phyloP scores from a whole-genome alignment of 139 green algal genomes.

The Coelastrella sp. region DNA sequence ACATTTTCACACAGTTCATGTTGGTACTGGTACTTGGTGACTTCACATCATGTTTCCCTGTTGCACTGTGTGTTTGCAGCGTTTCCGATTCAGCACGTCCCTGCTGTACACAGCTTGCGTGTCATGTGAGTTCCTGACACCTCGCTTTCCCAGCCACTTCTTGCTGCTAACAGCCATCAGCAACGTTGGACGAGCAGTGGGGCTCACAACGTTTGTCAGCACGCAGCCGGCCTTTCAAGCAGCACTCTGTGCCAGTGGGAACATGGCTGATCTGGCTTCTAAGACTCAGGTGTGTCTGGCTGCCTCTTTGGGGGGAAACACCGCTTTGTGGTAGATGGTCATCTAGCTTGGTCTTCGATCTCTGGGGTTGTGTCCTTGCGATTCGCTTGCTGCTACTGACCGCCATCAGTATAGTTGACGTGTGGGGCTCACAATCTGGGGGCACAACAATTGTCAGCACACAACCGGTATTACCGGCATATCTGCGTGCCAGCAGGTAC shows the following conservation, averaged over 20 bases:
- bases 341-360: too few species aligned
- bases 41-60: neutral
- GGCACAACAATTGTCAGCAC: constrained; percentile 92
- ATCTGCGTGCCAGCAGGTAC: constrained; percentile 89
- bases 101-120: constrained; percentile 82
- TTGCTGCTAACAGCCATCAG: constrained; percentile 85
- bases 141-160: constrained; percentile 88
- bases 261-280: constrained; percentile 94
- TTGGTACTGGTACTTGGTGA: neutral
- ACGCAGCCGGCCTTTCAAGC: constrained; percentile 88
- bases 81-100: constrained; percentile 89
- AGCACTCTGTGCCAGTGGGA: constrained; percentile 86
- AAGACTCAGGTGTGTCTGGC: constrained; percentile 85
- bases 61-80: constrained; percentile 46
- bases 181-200: constrained; percentile 93
- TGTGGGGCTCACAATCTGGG: constrained; percentile 89
- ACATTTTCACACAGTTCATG: too few species aligned
- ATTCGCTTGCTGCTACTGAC: constrained; percentile 91
- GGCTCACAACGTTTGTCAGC: constrained; percentile 90
- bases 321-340: too few species aligned
- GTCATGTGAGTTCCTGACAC: constrained; percentile 90
- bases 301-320: too few species aligned
- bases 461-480: constrained; percentile 84
- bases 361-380: too few species aligned
- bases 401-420: constrained; percentile 88